Evolutionary conservation across 2,329 filamentous ascomycete species (phyloP).

Genomic region (Fusarium odoratissimum): DNA sequence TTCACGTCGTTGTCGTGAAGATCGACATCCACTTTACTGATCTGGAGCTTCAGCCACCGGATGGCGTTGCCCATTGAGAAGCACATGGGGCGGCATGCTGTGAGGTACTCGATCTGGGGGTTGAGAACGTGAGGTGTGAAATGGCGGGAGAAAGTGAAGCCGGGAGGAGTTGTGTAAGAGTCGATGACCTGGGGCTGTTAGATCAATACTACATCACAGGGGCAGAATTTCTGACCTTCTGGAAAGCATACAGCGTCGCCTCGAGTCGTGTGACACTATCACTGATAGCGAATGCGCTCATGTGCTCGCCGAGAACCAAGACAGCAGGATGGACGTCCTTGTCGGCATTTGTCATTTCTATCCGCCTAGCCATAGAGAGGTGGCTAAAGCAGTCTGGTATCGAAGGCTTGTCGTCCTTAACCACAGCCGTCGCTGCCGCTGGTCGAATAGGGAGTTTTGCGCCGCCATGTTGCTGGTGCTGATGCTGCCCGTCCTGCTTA

Average conservation of each 20-base stretch:
- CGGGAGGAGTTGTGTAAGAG: conserved; percentile 89
- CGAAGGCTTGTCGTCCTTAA: conserved; percentile 68
- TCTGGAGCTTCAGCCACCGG: conserved; percentile 90
- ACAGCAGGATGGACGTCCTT: conserved; percentile 88
- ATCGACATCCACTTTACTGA: conserved; percentile 90
- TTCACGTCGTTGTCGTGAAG: conserved; percentile 86
- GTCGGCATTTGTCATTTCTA: conserved; percentile 69
- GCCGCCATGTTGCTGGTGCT: conserved; percentile 45
- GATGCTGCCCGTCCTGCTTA: conserved; percentile 57
- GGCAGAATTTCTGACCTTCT: conserved; percentile 67
- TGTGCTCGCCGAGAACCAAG: conserved; percentile 86
- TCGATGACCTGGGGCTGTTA: conserved; percentile 76
- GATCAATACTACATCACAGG: conserved; percentile 15
- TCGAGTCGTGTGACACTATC: conserved; percentile 91
- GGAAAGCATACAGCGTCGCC: conserved; percentile 89
- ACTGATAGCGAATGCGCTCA: conserved; percentile 87
- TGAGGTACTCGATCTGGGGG: conserved; percentile 94
- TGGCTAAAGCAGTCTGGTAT: conserved; percentile 83
- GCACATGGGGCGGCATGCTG: conserved; percentile 92
- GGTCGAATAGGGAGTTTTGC: conserved; percentile 51
- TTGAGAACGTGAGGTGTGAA: conserved; percentile 91
- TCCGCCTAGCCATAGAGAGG: conserved; percentile 74
- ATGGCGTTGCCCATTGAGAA: conserved; percentile 98
- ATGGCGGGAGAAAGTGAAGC: conserved; percentile 87
- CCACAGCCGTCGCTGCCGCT: conserved; percentile 49